These are phyloP conservation scores for Cyclanthera cordifolia DNA, from an alignment of 306 rosid species.

Conservation along the genomic window DNA sequence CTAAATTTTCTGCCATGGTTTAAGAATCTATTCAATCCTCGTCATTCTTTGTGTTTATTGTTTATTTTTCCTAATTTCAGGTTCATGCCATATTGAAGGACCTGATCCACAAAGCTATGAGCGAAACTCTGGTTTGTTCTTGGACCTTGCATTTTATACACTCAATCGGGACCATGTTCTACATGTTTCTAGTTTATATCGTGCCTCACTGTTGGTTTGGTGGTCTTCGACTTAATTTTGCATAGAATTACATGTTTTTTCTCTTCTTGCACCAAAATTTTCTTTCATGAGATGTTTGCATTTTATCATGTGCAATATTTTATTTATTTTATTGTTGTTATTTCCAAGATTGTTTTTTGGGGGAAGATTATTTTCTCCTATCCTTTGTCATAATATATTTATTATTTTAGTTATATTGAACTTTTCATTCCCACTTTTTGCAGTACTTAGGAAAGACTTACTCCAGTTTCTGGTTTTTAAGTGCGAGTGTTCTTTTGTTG, in stretches of 20 bases:
- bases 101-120: slow-evolving; percentile 66
- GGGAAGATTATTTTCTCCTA: not conserved
- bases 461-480: not conserved
- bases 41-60: not conserved
- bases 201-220: not conserved
- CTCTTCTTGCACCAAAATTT: not conserved
- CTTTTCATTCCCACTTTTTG: not conserved
- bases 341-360: too few relatives aligned
- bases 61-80: slow-evolving; percentile 28
- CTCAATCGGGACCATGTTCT: not conserved
- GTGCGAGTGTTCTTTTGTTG: not conserved
- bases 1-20: not conserved
- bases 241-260: not conserved
- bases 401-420: not conserved
- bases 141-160: not conserved
- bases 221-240: not conserved
- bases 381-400: not conserved
- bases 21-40: not conserved
- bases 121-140: slow-evolving; percentile 58
- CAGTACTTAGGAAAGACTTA: not conserved
- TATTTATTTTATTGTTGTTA: not conserved
- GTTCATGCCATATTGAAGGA: slow-evolving; percentile 66
- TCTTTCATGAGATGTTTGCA: not conserved
- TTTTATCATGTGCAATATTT: too few relatives aligned
- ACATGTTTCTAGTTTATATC: not conserved